Base-by-base conservation (phyloP, 2,329 filamentous ascomycete species). In the Monosporascus ibericus region DNA sequence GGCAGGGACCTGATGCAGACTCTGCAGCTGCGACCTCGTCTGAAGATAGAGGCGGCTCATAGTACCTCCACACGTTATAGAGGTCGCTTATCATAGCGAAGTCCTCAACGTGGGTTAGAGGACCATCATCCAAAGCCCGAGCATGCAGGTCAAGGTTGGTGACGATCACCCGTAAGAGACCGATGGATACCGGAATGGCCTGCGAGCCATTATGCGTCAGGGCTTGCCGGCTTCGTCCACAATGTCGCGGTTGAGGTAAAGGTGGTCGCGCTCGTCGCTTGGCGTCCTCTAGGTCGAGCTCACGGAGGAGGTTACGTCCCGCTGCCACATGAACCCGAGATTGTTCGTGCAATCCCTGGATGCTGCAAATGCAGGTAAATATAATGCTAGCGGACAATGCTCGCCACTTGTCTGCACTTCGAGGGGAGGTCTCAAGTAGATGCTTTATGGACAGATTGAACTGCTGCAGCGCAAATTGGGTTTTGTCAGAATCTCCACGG, bases 331-430 rank as follows among this genome's bases (percentile, higher is more conserved):
- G 58, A 20, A 60, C 34, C 5, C 30, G 30, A 6, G 54, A 49
- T 44, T 60, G 52, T 17, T 47, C 8, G n/a, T 57, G 48, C 18
- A 48, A 46, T 48, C 60, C 52, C 53, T 62, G 53, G 18, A 58
- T 47, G 52, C 46, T 48, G 53, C 61, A 49, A 17, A 58, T 51
- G 48, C 52, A 53, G 30, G 61, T 54, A 44, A 64, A 58, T 27
- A 62, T 37, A 14, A 58, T 51, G 51, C 64, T 53, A 44, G 56
- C 52, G 24, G 53, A 50, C 6, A 61, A 44, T 2, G 59, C 53
- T 8, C 58, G 34, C 27, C 50, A 53, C 22, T 48, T 24, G 4
- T 59, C 6, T 24, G 48, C 27, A 51, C 56, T 22, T 44, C 48
- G 5, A 11, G 37, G 20, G 7, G 44, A 24, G n/a, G 44, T 20